These are phyloP conservation scores for Aspergillus viridinutans DNA, from an alignment of 2,329 filamentous ascomycete genomes.

Conservation along the genomic window DNA sequence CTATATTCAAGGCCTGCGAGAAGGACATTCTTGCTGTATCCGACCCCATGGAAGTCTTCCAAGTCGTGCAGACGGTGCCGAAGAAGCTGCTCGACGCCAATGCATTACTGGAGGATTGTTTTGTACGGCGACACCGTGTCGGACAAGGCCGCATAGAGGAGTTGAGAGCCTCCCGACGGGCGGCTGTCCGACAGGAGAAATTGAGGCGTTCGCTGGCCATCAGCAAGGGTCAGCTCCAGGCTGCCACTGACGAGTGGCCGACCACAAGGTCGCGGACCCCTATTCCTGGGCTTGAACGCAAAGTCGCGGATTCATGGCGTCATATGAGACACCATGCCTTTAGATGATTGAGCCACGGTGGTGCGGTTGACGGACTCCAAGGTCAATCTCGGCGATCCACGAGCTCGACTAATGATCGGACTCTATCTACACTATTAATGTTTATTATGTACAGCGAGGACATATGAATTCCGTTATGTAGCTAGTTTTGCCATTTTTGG, in stretches of 20 bases:
- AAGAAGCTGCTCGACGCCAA: conserved; percentile 79
- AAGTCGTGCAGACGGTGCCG: conserved; percentile 84
- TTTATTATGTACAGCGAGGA: not conserved
- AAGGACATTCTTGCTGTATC: conserved; percentile 70
- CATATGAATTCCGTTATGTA: no score
- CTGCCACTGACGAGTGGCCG: conserved; percentile 31
- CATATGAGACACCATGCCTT: conserved; percentile 33
- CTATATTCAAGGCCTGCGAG: conserved; percentile 88
- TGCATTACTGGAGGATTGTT: conserved; percentile 74
- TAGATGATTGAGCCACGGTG: conserved; percentile 15
- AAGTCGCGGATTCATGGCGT: conserved; percentile 32
- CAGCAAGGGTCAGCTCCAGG: conserved; percentile 30
- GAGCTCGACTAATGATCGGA: not conserved
- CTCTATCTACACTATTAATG: not conserved
- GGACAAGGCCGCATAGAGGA: conserved; percentile 78
- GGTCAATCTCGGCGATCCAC: not conserved
- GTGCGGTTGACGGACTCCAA: not conserved
- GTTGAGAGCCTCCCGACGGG: conserved; percentile 64
- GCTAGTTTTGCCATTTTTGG: no score
- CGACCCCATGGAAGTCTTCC: conserved; percentile 94
- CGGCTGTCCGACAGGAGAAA: conserved; percentile 42
- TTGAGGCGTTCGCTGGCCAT: conserved; percentile 35
- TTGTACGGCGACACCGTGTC: conserved; percentile 72
- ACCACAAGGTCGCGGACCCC: conserved; percentile 23
- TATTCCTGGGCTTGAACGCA: conserved; percentile 27